Evolutionary conservation across 306 rosid genomes (phyloP), one percentile per base, ranked within the genome.

Genomic region (Pachyrhizus erosus): DNA sequence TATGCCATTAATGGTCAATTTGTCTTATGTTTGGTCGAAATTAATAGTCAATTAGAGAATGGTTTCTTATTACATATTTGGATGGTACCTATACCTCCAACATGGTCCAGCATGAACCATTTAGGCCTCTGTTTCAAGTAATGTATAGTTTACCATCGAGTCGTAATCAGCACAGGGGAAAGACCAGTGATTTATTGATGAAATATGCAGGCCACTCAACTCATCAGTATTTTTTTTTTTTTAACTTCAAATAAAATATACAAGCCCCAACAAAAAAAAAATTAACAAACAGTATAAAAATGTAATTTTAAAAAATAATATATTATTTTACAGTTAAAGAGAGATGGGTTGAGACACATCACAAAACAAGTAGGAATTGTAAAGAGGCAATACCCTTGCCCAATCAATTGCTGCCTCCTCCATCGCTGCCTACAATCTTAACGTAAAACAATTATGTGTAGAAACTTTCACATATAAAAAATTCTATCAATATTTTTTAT

Each of bases 1-100:
- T 66, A n/a, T 66, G 27, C 48, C 9, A 65, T 65, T 34, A 31
- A 65, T 34, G 4, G 71, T 58, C 39, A 62, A 29, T 15, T 62
- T 62, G 70, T 62, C 13, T 29, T 62, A 15, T 15, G 43, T 62
- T 62, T 15, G 23, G 23, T 62, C 5, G 5, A 62, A 14, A 62
- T 62, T 31, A 57, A 75, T 39, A 17, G 70, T 58, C 70, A 76
- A 76, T 23, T 55, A n/a, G 24, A 39, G 26, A 26, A 11, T 58
- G 70, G 57, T 75, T 57, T 58, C 45, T n/a, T 57, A 42, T 40
- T 7, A 55, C 24, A 39, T 43, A 49, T 34, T 34, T 52, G 11
- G 75, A 37, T 31, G 2, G 23, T 70, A 18, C 34, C 81, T 71
- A 15, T 8, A 3, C 5, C 40, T 27, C 18, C 40, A 61, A 27